These are phyloP conservation scores for Perkinsus olseni DNA, from an alignment of 169 alveolate species.

Conservation along the genomic window DNA sequence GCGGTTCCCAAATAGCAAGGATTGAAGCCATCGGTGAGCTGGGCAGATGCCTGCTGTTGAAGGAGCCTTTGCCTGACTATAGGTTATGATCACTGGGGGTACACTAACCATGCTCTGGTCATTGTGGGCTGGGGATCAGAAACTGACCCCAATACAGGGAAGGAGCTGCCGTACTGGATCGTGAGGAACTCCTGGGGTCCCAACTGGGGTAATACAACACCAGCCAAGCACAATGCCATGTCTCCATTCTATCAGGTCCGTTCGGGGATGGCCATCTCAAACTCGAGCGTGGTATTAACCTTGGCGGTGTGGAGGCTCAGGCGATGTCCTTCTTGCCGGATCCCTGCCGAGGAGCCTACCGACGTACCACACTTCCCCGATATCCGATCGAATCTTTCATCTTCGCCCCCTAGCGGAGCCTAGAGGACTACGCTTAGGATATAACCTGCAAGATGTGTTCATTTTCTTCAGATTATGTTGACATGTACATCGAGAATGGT, in stretches of 20 bases:
- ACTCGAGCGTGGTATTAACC: slow-evolving; percentile 28
- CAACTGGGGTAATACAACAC: slow-evolving; percentile 26
- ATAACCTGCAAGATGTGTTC: no score
- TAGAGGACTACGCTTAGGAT: no score
- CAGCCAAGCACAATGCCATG: not conserved
- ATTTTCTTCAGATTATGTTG: not conserved
- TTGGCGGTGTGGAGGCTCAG: slow-evolving; percentile 37
- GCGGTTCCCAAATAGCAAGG: not conserved
- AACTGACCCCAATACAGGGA: not conserved
- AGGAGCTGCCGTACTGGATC: slow-evolving; percentile 26
- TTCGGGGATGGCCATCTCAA: slow-evolving; percentile 24
- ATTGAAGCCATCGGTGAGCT: not conserved
- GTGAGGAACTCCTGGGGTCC: slow-evolving; percentile 33
- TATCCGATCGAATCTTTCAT: no score
- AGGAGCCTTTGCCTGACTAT: no score
- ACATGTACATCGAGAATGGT: not conserved
- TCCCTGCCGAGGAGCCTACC: slow-evolving; percentile 17
- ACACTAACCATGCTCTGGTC: slow-evolving; percentile 30
- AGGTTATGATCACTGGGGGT: slow-evolving; percentile 19
- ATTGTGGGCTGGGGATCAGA: slow-evolving; percentile 36
- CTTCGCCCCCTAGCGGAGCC: no score
- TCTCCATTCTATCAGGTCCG: not conserved
- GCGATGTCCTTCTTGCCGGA: slow-evolving; percentile 33
- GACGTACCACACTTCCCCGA: not conserved
- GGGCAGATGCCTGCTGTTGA: not conserved